These are phyloP conservation scores for Aspergillus sclerotialis DNA, from an alignment of 2,329 filamentous ascomycete genomes.

Conservation along the genomic window DNA sequence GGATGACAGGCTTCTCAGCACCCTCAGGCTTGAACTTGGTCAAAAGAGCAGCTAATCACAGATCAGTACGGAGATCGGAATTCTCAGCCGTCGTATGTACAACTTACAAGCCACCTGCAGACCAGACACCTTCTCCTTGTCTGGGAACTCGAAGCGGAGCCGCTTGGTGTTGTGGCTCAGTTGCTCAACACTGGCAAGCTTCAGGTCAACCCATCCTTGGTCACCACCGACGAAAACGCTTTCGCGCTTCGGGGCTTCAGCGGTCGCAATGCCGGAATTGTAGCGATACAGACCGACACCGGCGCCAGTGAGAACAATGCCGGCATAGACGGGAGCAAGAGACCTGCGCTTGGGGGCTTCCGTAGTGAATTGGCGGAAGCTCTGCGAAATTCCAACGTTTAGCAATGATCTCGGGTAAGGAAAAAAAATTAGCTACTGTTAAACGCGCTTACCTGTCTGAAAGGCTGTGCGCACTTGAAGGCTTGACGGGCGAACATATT, in stretches of 20 bases:
- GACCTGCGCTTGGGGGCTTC: conserved; percentile 46
- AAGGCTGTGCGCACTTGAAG: conserved; percentile 57
- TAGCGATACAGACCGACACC: conserved; percentile 54
- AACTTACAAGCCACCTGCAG: conserved; percentile 65
- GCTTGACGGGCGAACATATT: conserved; percentile 63
- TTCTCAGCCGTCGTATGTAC: too few species aligned
- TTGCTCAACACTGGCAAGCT: conserved; percentile 68
- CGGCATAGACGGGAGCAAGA: conserved; percentile 52
- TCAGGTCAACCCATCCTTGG: conserved; percentile 78
- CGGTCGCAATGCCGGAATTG: conserved; percentile 23
- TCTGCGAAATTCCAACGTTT: too few species aligned
- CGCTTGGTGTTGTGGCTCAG: conserved; percentile 95
- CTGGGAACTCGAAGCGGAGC: conserved; percentile 79
- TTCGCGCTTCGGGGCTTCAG: conserved; percentile 27
- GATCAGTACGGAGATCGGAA: too few species aligned
- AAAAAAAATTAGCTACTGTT: too few species aligned
- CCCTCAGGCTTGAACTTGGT: conserved; percentile 85
- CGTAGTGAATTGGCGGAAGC: conserved; percentile 68
- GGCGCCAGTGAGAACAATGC: conserved; percentile 31
- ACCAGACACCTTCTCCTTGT: conserved; percentile 77
- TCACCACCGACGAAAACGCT: conserved; percentile 73
- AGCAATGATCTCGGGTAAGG: conserved; percentile 1
- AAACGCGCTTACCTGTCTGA: conserved; percentile 60
- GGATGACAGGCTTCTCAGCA: conserved; percentile 75
- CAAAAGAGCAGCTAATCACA: conserved; percentile 65